These are phyloP conservation scores for Moesziomyces sp. DNA, from an alignment of 1,284 basidiomycete species.

Conservation along the genomic window DNA sequence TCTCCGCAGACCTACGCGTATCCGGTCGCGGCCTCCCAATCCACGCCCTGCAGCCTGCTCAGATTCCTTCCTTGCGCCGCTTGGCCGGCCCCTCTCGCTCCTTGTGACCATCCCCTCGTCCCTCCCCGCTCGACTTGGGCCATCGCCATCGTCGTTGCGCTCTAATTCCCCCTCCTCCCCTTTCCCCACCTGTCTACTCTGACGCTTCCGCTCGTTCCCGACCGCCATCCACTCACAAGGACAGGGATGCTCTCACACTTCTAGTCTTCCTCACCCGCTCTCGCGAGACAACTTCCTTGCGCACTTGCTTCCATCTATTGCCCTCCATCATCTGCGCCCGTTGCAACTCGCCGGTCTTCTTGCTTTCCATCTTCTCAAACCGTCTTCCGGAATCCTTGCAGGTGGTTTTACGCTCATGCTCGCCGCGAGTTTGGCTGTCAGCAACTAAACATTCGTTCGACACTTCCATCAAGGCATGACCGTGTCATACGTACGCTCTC, in stretches of 20 bases:
- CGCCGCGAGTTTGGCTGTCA: not conserved
- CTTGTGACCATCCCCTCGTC: not conserved
- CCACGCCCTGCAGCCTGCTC: too few species aligned
- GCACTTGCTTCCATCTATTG: not conserved
- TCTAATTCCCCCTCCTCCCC: not conserved
- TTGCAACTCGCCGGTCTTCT: not conserved
- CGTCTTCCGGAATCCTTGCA: not conserved
- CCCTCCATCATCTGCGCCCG: not conserved
- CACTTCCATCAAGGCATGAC: conserved; percentile 31
- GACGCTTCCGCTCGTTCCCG: not conserved
- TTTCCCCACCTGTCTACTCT: not conserved
- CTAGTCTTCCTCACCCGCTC: not conserved
- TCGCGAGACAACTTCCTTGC: not conserved
- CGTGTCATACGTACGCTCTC: conserved; percentile 39
- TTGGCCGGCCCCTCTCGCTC: not conserved
- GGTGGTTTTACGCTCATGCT: not conserved
- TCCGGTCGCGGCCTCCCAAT: not conserved
- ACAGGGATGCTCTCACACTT: not conserved
- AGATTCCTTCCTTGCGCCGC: not conserved
- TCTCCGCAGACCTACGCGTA: not conserved
- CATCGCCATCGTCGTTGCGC: not conserved
- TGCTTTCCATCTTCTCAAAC: too few species aligned
- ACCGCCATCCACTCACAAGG: not conserved
- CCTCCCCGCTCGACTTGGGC: not conserved
- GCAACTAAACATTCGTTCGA: not conserved